A percentile compares a stretch with the other conserved stretches of the same genome.
Evolutionary conservation across 257 asterid genomes (phyloP).

Genomic region (Solanum habrochaites): DNA sequence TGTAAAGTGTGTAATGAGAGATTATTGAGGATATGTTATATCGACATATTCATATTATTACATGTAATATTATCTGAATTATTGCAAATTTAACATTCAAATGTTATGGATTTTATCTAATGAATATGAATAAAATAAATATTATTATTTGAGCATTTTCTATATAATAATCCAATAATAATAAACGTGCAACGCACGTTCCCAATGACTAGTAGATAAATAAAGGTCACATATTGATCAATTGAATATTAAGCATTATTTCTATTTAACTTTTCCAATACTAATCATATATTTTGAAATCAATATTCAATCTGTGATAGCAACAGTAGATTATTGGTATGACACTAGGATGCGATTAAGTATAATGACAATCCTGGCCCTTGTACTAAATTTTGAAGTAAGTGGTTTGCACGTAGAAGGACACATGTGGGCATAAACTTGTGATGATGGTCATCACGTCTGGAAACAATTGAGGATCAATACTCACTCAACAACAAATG

Average conservation of each 20-base stretch:
- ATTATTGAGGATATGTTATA: no score
- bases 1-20: no score
- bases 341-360: neutral
- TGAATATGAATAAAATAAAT: no score
- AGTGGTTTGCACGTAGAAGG: neutral
- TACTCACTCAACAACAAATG: neutral
- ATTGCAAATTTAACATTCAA: no score
- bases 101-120: no score
- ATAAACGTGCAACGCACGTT: no score
- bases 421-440: neutral
- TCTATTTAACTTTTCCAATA: neutral
- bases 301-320: neutral
- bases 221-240: neutral
- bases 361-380: neutral
- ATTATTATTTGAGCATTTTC: no score
- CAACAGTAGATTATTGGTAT: neutral
- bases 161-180: no score
- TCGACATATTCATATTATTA: no score
- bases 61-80: no score
- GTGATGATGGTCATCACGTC: conserved; percentile 39
- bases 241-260: neutral
- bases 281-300: neutral
- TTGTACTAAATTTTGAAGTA: neutral
- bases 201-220: no score
- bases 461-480: conserved; percentile 2